phyloP scores from a whole-genome alignment of 2,329 filamentous ascomycete species.

The Alternaria metachromatica region DNA sequence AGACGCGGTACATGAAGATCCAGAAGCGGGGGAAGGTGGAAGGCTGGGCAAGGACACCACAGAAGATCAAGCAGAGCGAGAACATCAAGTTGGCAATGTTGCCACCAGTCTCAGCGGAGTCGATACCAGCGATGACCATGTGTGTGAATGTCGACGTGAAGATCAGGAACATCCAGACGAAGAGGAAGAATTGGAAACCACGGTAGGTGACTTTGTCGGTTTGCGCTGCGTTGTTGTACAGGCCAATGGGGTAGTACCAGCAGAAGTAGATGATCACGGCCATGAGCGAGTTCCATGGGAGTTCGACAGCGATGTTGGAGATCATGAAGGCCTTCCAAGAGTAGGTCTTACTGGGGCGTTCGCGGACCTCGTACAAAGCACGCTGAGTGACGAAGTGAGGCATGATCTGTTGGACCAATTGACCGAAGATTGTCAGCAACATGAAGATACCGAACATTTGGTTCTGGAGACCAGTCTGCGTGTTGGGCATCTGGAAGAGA shows the following conservation, averaged over 20 bases:
- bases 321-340: conserved; percentile 87
- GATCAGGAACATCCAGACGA: conserved; percentile 76
- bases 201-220: conserved; percentile 70
- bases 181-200: conserved; percentile 79
- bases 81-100: conserved; percentile 80
- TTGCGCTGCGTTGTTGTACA: conserved; percentile 71
- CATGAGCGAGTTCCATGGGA: conserved; percentile 83
- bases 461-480: conserved; percentile 80
- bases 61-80: conserved; percentile 76
- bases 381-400: conserved; percentile 85
- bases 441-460: conserved; percentile 89
- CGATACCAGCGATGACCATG: conserved; percentile 77
- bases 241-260: conserved; percentile 87
- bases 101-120: conserved; percentile 75
- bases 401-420: conserved; percentile 81
- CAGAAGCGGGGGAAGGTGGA: conserved; percentile 73
- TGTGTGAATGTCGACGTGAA: conserved; percentile 83
- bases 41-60: conserved; percentile 72
- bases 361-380: conserved; percentile 82
- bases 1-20: conserved; percentile 84
- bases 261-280: conserved; percentile 77
- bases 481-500: conserved; percentile 75
- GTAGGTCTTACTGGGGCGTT: conserved; percentile 84
- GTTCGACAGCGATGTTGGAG: conserved; percentile 80
- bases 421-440: conserved; percentile 79